Conservation (phyloP, 495 filamentous ascomycete species). For the Hypomontagnella monticulosa region DNA sequence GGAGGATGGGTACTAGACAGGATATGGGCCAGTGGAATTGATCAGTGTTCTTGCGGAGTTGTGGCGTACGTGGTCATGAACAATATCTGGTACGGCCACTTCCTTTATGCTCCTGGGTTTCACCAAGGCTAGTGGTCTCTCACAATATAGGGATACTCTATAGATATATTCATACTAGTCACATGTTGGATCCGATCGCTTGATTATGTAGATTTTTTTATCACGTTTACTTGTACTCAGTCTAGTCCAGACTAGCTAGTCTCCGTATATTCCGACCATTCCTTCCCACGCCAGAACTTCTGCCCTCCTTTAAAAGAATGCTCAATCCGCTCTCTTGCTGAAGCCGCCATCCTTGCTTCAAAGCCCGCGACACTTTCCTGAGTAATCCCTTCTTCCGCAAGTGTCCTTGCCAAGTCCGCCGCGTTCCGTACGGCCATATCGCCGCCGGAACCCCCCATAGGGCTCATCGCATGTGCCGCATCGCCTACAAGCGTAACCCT, state of each 20-base stretch:
- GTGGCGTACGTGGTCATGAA: too few relatives aligned
- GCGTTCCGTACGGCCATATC: constrained; percentile 43
- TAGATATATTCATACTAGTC: too few relatives aligned
- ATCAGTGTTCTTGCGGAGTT: too few relatives aligned
- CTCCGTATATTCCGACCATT: constrained; percentile 43
- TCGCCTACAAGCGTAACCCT: constrained; percentile 43
- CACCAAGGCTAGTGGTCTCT: too few relatives aligned
- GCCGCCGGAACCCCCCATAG: constrained; percentile 46
- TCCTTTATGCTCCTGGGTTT: too few relatives aligned
- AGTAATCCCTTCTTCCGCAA: constrained; percentile 38
- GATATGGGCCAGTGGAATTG: neutral
- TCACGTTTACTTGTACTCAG: too few relatives aligned
- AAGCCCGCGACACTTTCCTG: constrained; percentile 27
- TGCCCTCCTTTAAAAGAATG: constrained; percentile 43
- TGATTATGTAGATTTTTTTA: too few relatives aligned
- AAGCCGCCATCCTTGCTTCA: constrained; percentile 44
- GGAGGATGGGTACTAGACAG: constrained; percentile 58
- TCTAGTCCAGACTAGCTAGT: too few relatives aligned
- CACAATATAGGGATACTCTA: too few relatives aligned
- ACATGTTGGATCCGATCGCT: too few relatives aligned
- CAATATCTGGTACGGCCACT: too few relatives aligned
- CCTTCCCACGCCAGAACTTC: constrained; percentile 42
- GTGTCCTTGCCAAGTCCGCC: constrained; percentile 37
- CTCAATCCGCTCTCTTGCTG: constrained; percentile 39
- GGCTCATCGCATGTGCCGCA: constrained; percentile 42